Evolutionary conservation across 352 stramenopile species (phyloP).

Genomic region (Phytophthora brassicae): DNA sequence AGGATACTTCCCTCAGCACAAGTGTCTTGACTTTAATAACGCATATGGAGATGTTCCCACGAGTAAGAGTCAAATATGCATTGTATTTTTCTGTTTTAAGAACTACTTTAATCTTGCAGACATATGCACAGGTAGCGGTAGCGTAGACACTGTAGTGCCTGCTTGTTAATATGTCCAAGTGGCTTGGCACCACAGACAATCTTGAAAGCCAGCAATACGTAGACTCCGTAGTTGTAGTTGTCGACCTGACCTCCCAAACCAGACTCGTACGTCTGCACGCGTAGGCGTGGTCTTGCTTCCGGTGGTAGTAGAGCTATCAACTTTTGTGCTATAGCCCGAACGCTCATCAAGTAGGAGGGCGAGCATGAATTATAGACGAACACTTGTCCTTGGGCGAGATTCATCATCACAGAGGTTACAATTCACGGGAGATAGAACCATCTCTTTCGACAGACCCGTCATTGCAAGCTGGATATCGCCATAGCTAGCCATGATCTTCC

Average conservation of each 20-base stretch:
- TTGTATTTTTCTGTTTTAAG: neutral
- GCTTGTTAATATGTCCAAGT: neutral
- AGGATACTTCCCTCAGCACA: too few species aligned
- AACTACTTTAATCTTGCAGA: neutral
- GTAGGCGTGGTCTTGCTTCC: neutral
- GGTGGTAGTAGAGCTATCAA: slow-evolving; percentile 1
- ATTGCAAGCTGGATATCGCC: neutral
- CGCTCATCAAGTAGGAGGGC: neutral
- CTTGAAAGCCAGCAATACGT: slow-evolving; percentile 15
- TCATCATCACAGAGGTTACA: slow-evolving; percentile 16
- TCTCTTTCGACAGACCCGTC: neutral
- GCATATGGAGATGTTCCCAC: neutral
- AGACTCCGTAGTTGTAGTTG: slow-evolving; percentile 17
- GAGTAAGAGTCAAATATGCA: neutral
- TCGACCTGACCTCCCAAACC: slow-evolving; percentile 10
- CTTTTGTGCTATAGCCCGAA: slow-evolving; percentile 4
- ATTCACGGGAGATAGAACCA: slow-evolving; percentile 10
- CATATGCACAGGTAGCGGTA: slow-evolving; percentile 2
- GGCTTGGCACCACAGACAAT: neutral
- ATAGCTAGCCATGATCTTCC: neutral
- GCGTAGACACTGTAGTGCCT: neutral
- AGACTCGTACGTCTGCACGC: neutral
- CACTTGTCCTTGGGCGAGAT: neutral
- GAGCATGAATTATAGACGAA: slow-evolving; percentile 8
- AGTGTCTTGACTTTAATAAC: neutral